Base-by-base conservation (phyloP, 2,329 filamentous ascomycete genomes). In the Clarireedia paspali region DNA sequence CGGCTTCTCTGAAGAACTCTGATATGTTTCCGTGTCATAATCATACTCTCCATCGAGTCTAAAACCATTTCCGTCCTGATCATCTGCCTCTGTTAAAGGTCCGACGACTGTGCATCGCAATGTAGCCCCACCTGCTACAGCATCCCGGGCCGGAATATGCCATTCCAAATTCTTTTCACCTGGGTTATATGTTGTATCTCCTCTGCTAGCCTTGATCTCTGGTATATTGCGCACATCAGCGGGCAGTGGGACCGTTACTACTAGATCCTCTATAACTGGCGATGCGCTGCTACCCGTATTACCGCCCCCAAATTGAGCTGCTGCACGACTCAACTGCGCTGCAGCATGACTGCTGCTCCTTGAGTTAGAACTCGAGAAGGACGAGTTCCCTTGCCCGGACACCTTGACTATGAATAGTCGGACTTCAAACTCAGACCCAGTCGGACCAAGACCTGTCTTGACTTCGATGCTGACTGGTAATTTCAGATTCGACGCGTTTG, bases 361-460 rank as follows among this genome's bases (percentile, higher is more conserved):
- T 15, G 67, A 63, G 20, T 67, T 59, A 57, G 71, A 72, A 48
- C 76, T 71, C 60, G 72, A 55, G 12, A 66, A 53, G 45, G 73
- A 69, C 38, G 72, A 70, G 26, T 73, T 70, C 40, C 70, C 60
- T 59, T 70, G 58, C 62, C 75, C 67, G 59, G 89, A 85, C 27
- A 85, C 77, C 65, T 80, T 87, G 66, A 84, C 85, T 42, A 90
- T 78, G 57, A 84, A 82, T 24, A 96, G 71, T 50, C 88, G 81
- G 48, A 96, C 89, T 70, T 97, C 91, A 65, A 99, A 97, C 55
- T 97, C 94, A 5, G 86, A 82, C 1, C 89, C 91, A 0, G 74
- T 75, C 2, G 80, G 71, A 0, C 94, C 94, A 3, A 96, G 76
- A 0, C 85, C 84, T 1, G 91, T 92, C 64, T 85, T 87, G 48